Percentiles rank a stretch among this genome's conserved stretches.
Conservation (phyloP, 345 rosid genomes). For the Citrus australasica region DNA sequence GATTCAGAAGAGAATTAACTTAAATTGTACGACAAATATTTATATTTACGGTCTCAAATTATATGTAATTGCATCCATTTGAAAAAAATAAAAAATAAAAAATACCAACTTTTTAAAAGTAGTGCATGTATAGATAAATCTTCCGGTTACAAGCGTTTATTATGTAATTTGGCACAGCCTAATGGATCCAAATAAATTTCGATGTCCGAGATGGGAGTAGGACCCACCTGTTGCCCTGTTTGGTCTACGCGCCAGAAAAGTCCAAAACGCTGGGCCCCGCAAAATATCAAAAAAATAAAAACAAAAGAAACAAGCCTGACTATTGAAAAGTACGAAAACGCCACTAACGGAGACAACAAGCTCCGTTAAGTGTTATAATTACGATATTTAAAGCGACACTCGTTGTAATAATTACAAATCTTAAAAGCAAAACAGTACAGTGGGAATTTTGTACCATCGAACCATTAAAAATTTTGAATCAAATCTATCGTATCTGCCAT, state of each 20-base stretch:
- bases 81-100: too few species aligned
- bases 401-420: constrained; percentile 4
- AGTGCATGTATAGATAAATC: not conserved
- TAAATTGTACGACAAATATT: too few species aligned
- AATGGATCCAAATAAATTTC: constrained; percentile 20
- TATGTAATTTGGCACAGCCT: not conserved
- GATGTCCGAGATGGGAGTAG: constrained; percentile 8
- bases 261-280: constrained; percentile 19
- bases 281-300: not conserved
- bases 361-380: constrained; percentile 20
- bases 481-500: constrained; percentile 5
- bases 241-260: constrained; percentile 9
- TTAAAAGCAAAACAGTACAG: not conserved
- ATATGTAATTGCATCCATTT: too few species aligned
- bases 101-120: not conserved
- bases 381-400: not conserved
- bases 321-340: not conserved
- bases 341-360: constrained; percentile 12
- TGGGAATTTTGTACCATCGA: constrained; percentile 5
- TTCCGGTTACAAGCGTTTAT: not conserved
- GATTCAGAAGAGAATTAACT: too few species aligned
- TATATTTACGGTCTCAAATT: too few species aligned
- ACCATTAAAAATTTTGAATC: not conserved
- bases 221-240: constrained; percentile 12
- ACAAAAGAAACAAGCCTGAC: not conserved